These are phyloP conservation scores for Pseudopyricularia cyperi DNA, from an alignment of 2,329 filamentous ascomycete genomes.

Conservation along the genomic window DNA sequence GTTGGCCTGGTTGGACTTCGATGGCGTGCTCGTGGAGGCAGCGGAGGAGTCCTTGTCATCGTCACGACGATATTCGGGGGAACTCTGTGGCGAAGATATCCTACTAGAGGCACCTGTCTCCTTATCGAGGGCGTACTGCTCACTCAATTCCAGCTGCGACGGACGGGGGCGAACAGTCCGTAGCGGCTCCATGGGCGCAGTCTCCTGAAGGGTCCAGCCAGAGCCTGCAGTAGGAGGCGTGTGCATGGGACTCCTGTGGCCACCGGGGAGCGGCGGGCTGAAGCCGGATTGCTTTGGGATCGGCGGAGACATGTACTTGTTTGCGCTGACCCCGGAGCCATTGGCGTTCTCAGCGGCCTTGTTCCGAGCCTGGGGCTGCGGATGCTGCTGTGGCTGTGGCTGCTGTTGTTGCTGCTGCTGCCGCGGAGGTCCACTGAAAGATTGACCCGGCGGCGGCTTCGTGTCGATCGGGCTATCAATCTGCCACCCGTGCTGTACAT, in stretches of 20 bases:
- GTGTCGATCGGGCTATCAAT: neutral
- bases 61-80: neutral
- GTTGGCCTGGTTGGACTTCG: neutral
- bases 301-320: conserved; percentile 11
- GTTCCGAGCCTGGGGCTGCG: neutral
- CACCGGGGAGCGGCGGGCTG: neutral
- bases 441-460: neutral
- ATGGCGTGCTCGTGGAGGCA: neutral
- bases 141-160: conserved; percentile 14
- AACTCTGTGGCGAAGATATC: neutral
- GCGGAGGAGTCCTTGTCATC: neutral
- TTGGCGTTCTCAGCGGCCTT: neutral
- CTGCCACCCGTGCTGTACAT: neutral
- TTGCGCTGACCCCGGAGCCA: neutral
- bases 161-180: conserved; percentile 20
- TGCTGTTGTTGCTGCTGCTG: conserved; percentile 3
- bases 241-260: conserved; percentile 23
- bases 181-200: conserved; percentile 37
- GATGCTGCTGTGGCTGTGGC: conserved; percentile 3
- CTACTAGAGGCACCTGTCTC: conserved; percentile 27
- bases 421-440: neutral
- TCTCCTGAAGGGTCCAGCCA: conserved; percentile 42
- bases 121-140: conserved; percentile 33
- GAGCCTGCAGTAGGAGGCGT: conserved; percentile 28
- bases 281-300: neutral